These are phyloP conservation scores for Yarrowia keelungensis DNA, from an alignment of 805 yeast species.

Conservation along the genomic window DNA sequence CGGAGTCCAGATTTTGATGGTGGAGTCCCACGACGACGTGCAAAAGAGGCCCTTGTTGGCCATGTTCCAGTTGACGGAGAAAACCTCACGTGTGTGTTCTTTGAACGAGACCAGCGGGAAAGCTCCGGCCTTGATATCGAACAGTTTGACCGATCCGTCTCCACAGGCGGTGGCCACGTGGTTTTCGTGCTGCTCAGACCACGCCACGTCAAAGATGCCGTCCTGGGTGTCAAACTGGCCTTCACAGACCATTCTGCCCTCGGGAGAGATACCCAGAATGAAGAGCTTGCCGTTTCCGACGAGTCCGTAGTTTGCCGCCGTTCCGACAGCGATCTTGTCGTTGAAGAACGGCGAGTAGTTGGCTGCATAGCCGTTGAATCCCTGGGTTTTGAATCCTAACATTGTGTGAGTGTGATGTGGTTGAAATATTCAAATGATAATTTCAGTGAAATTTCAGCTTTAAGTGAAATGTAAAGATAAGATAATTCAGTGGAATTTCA, in stretches of 20 bases:
- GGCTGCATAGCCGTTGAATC: slow-evolving; percentile 86
- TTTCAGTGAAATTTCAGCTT: no score
- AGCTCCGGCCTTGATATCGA: slow-evolving; percentile 62
- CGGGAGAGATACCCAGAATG: slow-evolving; percentile 69
- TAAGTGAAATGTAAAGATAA: neutral
- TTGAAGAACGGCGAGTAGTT: slow-evolving; percentile 93
- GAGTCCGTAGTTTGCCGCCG: slow-evolving; percentile 90
- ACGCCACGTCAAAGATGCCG: slow-evolving; percentile 83
- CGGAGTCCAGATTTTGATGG: slow-evolving; percentile 61
- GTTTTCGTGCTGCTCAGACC: slow-evolving; percentile 92
- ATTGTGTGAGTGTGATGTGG: slow-evolving; percentile 50
- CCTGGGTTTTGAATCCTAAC: slow-evolving; percentile 76
- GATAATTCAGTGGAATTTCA: neutral
- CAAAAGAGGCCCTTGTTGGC: slow-evolving; percentile 72
- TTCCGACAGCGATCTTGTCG: slow-evolving; percentile 85
- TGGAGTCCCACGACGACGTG: slow-evolving; percentile 87
- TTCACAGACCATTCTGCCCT: slow-evolving; percentile 58
- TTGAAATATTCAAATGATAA: no score
- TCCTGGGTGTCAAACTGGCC: slow-evolving; percentile 84
- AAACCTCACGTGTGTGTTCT: slow-evolving; percentile 81
- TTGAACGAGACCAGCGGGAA: slow-evolving; percentile 50
- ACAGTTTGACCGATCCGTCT: slow-evolving; percentile 84
- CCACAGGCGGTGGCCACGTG: slow-evolving; percentile 86
- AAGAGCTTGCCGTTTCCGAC: slow-evolving; percentile 91
- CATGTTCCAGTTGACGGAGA: slow-evolving; percentile 75